Base-by-base conservation (phyloP, 768 basidiomycete genomes). In the Phaeolepiota aurea region DNA sequence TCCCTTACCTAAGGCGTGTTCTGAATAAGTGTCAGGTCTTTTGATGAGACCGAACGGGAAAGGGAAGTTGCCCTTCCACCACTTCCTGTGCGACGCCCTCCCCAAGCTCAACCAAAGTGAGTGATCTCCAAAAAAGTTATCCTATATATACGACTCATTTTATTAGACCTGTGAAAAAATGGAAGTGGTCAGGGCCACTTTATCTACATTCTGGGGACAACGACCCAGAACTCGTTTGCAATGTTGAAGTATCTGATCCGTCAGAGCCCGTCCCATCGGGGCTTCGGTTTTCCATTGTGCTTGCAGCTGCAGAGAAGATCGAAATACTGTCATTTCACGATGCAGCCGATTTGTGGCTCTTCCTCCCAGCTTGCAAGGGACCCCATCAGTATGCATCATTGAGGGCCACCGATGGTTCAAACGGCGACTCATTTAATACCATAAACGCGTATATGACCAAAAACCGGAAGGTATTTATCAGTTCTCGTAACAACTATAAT, bases 171-270 rank as follows among this genome's bases (percentile, higher is more conserved):
- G 64, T 63, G 15, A 77, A 76, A 52, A 72, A 72, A 40, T 86
- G 75, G 75, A 76, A 66, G 46, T 85, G 84, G 83, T 59, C 65
- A 25, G 82, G 81, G 16, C 59, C 72, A 15, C 59, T 84, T 20
- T 65, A 67, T 40, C 62, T 73, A 15, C 62, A 61, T 18, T 56
- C 57, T 2, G 54, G 58, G 10, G 55, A 54, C 3, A 61, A 59
- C 15, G 56, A 58, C 16, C 54, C 63, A 19, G 66, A 76, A 41
- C 57, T 57, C 4, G 48, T 79, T 0, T 80, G 80, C 57, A 61
- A 71, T 23, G 65, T 75, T 20, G 54, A 52, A 2, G 56, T 85
- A 32, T 56, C 59, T 38, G 74, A 79, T 25, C 52, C 66, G 2
- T 63, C 65, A 7, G 66, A 71, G 18, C 59, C 59, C 11, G 50